Conservation (phyloP, 192 early-diverging fungal genomes). For the Gaertneriomyces semiglobifer region DNA sequence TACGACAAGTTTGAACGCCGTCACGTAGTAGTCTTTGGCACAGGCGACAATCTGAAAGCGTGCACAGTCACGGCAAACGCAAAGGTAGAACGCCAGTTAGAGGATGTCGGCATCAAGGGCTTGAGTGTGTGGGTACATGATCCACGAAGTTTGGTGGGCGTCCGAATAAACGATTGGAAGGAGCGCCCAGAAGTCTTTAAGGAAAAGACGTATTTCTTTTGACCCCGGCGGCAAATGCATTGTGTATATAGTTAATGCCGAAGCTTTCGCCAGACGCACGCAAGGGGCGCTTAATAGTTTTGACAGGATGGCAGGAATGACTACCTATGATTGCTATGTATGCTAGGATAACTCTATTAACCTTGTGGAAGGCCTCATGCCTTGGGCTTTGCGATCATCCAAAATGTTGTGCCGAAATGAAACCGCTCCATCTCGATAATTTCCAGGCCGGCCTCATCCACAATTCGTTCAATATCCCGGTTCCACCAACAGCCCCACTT, state of each 20-base stretch:
- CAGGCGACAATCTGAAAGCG: conserved; percentile 26
- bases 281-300: too few relatives aligned
- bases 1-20: conserved; percentile 6
- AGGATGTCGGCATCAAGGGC: conserved; percentile 19
- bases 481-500: conserved; percentile 75
- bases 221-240: too few relatives aligned
- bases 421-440: conserved; percentile 47
- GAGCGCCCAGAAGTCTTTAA: neutral
- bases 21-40: conserved; percentile 41
- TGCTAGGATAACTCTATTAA: neutral
- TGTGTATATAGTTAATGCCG: too few relatives aligned
- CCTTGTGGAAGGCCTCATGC: neutral
- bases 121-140: conserved; percentile 35
- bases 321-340: neutral
- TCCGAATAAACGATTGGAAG: neutral
- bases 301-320: too few relatives aligned
- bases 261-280: too few relatives aligned
- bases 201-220: too few relatives aligned
- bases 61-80: conserved; percentile 50
- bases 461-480: conserved; percentile 52
- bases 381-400: conserved; percentile 46
- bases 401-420: conserved; percentile 67
- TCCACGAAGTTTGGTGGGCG: conserved; percentile 36
- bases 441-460: conserved; percentile 53
- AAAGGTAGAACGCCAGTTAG: conserved; percentile 32